These are phyloP conservation scores for Nepenthes gracilis DNA, from an alignment of 148 eudicot genomes.

Conservation along the genomic window DNA sequence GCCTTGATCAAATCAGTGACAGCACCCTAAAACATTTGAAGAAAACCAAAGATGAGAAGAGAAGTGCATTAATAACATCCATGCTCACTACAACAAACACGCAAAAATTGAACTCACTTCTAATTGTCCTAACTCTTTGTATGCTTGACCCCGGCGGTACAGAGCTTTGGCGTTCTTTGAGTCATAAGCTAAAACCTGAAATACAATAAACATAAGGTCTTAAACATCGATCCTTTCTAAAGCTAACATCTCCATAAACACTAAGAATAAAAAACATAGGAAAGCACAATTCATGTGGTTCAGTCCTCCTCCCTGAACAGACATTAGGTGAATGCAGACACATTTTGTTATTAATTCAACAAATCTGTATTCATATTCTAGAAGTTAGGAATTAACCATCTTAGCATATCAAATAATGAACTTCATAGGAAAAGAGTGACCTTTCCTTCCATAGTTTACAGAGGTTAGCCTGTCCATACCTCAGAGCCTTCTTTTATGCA, in stretches of 20 bases:
- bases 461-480: constrained; percentile 32
- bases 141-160: constrained; percentile 96
- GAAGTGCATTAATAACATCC: neutral
- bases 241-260: neutral
- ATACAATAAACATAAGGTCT: neutral
- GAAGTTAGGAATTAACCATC: neutral
- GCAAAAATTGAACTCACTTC: constrained; percentile 33
- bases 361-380: too few species aligned
- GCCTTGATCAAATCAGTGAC: constrained; percentile 75
- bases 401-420: neutral
- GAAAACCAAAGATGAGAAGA: constrained; percentile 5
- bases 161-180: constrained; percentile 77
- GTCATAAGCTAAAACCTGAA: constrained; percentile 74
- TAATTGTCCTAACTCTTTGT: constrained; percentile 61
- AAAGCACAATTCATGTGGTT: too few species aligned
- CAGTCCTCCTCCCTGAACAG: too few species aligned
- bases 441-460: neutral
- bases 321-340: too few species aligned
- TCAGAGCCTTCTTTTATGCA: constrained; percentile 85
- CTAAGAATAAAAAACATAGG: too few species aligned
- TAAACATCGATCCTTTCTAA: neutral
- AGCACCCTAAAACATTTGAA: constrained; percentile 41
- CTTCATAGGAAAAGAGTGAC: neutral
- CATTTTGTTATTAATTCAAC: too few species aligned
- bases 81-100: neutral